Evolutionary conservation across 139 green algal species (phyloP).

Genomic region (Micromonas pusilla): DNA sequence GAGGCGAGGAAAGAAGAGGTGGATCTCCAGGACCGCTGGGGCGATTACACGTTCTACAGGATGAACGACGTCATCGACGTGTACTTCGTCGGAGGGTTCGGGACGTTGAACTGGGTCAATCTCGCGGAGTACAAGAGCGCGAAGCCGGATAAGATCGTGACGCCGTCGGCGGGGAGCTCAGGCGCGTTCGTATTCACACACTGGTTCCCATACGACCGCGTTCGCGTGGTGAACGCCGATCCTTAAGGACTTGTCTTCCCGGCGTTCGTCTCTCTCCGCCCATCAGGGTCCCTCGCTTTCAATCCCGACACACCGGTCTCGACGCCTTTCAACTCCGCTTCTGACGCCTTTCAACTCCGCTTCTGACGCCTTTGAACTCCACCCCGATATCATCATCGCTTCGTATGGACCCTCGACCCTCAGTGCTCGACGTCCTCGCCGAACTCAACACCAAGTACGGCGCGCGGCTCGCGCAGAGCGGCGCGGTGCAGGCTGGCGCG

Average conservation of each 20-base stretch:
- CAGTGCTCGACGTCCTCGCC: not conserved
- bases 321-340: too few relatives aligned
- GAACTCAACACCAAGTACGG: slow-evolving; percentile 12
- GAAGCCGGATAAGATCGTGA: slow-evolving; percentile 73
- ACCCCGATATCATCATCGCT: too few relatives aligned
- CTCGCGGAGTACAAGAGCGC: slow-evolving; percentile 68
- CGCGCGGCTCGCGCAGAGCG: not conserved
- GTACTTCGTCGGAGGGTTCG: slow-evolving; percentile 97
- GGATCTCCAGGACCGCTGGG: slow-evolving; percentile 16
- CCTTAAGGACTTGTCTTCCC: too few relatives aligned
- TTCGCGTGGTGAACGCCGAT: too few relatives aligned
- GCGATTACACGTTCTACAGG: slow-evolving; percentile 66
- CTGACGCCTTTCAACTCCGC: too few relatives aligned
- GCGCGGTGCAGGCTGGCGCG: not conserved
- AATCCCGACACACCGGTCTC: too few relatives aligned
- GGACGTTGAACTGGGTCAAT: slow-evolving; percentile 88
- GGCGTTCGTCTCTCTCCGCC: too few relatives aligned
- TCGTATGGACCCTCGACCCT: too few relatives aligned
- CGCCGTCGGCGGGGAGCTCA: not conserved
- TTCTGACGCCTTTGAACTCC: too few relatives aligned
- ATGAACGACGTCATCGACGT: slow-evolving; percentile 95
- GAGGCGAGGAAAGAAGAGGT: slow-evolving; percentile 13
- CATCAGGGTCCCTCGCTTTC: too few relatives aligned
- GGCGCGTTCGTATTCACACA: too few relatives aligned
- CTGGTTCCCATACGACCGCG: too few relatives aligned